Percentiles rank a stretch among this genome's conserved stretches.
Conservation (phyloP, 208 protist genomes). For the Giardia duodenalis region DNA sequence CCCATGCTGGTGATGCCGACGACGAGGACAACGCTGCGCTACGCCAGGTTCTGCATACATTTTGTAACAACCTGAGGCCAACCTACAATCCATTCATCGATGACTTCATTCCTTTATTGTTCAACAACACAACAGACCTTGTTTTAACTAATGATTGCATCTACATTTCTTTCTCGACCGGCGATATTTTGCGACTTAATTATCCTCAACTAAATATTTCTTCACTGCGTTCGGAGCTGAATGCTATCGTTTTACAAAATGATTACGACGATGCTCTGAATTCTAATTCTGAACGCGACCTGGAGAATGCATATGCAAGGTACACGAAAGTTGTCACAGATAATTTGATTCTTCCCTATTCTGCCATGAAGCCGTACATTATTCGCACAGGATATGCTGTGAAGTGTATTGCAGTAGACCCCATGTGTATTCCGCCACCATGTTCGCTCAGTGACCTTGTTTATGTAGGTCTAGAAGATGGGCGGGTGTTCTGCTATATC, state of each 20-base stretch:
- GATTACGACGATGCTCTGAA: background rate
- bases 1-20: background rate
- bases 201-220: background rate
- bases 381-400: background rate
- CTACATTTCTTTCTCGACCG: background rate
- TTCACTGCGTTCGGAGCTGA: background rate
- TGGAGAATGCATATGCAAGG: background rate
- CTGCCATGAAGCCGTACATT: background rate
- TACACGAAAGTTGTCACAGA: background rate
- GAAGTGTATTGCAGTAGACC: background rate
- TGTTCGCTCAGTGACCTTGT: background rate
- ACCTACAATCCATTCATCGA: slow-evolving; percentile 5
- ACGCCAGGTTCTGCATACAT: background rate
- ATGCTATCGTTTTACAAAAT: background rate
- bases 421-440: background rate
- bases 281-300: background rate
- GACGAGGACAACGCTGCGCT: background rate
- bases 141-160: background rate
- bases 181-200: background rate
- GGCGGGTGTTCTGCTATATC: background rate
- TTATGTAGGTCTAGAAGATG: slow-evolving; percentile 22
- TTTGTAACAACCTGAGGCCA: background rate
- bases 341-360: background rate
- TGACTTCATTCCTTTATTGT: background rate
- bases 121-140: background rate